Conservation (phyloP, 352 stramenopile species). For the Phytophthora sp. region DNA sequence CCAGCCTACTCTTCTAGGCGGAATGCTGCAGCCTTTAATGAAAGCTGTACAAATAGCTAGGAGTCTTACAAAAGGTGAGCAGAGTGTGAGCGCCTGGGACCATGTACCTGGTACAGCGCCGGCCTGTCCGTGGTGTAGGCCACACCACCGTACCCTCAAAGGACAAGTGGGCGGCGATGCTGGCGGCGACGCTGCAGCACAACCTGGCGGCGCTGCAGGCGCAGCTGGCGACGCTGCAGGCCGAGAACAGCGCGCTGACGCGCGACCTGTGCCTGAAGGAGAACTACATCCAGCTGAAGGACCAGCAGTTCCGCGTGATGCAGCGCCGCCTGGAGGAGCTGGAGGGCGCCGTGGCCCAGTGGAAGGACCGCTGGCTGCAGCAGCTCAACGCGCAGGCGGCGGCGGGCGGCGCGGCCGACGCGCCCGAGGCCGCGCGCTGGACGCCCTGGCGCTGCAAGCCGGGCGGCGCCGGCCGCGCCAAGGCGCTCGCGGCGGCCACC, state of each 20-base stretch:
- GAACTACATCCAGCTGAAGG: constrained; percentile 76
- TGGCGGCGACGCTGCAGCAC: constrained; percentile 53
- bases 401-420: constrained; percentile 1
- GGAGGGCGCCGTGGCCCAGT: constrained; percentile 55
- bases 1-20: too few species aligned
- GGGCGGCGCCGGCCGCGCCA: constrained; percentile 10
- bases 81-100: too few species aligned
- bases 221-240: constrained; percentile 65
- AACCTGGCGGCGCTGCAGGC: constrained; percentile 67
- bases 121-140: too few species aligned
- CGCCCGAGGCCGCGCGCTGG: constrained; percentile 30
- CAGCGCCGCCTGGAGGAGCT: constrained; percentile 73
- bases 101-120: too few species aligned
- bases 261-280: constrained; percentile 73
- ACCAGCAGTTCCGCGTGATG: constrained; percentile 79
- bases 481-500: constrained; percentile 40
- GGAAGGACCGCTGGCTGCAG: constrained; percentile 75
- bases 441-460: constrained; percentile 44
- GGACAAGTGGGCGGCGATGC: too few species aligned
- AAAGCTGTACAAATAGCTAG: too few species aligned
- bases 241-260: constrained; percentile 65
- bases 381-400: constrained; percentile 39
- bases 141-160: too few species aligned
- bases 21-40: too few species aligned
- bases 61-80: too few species aligned